These are phyloP conservation scores for Ustilago sp. DNA, from an alignment of 1,284 basidiomycete genomes.

Conservation along the genomic window DNA sequence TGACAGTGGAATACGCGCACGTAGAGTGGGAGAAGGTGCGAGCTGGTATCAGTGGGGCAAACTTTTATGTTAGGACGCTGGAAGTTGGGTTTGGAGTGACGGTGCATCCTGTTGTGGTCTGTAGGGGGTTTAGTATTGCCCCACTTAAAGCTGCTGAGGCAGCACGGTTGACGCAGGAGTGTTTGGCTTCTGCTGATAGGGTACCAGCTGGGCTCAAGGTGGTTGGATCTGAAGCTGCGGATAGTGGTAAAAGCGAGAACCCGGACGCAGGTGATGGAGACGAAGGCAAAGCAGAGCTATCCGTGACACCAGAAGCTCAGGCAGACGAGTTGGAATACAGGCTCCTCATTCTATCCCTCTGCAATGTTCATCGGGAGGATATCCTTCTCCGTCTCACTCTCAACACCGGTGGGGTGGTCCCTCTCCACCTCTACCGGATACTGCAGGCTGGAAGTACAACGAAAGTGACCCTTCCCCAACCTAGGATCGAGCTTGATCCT, in stretches of 20 bases:
- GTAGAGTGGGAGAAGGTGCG: constrained; percentile 66
- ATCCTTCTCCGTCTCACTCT: constrained; percentile 85
- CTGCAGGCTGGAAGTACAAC: constrained; percentile 27
- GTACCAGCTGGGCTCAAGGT: constrained; percentile 20
- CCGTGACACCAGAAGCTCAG: constrained; percentile 3
- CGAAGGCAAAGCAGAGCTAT: not conserved
- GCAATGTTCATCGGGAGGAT: constrained; percentile 85
- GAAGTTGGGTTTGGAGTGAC: constrained; percentile 87
- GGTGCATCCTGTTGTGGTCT: constrained; percentile 91
- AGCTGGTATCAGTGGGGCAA: constrained; percentile 62
- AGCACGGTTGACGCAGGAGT: constrained; percentile 41
- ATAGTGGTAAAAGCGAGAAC: no score
- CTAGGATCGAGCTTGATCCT: constrained; percentile 72
- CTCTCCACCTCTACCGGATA: constrained; percentile 24
- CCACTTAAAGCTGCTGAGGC: constrained; percentile 50
- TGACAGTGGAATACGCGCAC: constrained; percentile 86
- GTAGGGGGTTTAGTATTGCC: constrained; percentile 66
- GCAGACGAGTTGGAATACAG: constrained; percentile 74
- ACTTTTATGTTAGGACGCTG: constrained; percentile 84
- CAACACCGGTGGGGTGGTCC: constrained; percentile 64
- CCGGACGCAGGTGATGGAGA: not conserved
- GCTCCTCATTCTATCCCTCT: constrained; percentile 84
- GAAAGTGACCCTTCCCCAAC: constrained; percentile 68
- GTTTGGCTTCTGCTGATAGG: constrained; percentile 70
- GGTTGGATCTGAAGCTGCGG: constrained; percentile 65